Percentiles rank a stretch among this genome's conserved stretches.
phyloP scores from a whole-genome alignment of 176 grass and related monocot species.

The Cenchrus americanus region DNA sequence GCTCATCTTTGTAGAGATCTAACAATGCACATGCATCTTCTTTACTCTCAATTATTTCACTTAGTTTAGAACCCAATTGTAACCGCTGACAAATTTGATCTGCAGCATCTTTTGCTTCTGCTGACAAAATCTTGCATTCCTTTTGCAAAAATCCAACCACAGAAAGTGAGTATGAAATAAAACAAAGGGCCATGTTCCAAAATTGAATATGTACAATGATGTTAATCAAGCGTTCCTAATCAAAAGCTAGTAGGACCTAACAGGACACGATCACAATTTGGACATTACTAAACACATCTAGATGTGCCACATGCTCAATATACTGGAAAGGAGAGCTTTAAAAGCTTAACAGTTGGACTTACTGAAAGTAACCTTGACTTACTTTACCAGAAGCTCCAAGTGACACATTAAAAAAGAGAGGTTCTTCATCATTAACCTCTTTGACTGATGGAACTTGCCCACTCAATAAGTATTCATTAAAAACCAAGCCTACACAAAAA shows the following conservation, averaged over 20 bases:
- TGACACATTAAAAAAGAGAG: slow-evolving; percentile 64
- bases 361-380: slow-evolving; percentile 30
- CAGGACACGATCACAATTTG: background rate
- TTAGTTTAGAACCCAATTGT: slow-evolving; percentile 84
- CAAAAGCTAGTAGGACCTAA: background rate
- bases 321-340: background rate
- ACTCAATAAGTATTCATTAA: slow-evolving; percentile 93
- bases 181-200: background rate
- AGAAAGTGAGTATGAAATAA: slow-evolving; percentile 31
- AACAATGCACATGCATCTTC: slow-evolving; percentile 81
- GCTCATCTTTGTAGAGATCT: slow-evolving; percentile 85
- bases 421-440: slow-evolving; percentile 91
- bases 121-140: slow-evolving; percentile 68
- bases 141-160: slow-evolving; percentile 22
- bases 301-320: background rate
- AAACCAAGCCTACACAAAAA: slow-evolving; percentile 73
- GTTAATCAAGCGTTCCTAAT: background rate
- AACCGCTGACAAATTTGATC: slow-evolving; percentile 64
- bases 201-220: slow-evolving; percentile 10
- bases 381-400: slow-evolving; percentile 58
- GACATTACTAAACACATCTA: slow-evolving; percentile 7
- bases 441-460: slow-evolving; percentile 90
- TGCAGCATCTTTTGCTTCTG: slow-evolving; percentile 88
- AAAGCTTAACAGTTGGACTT: background rate
- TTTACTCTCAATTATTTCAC: slow-evolving; percentile 72